These are phyloP conservation scores for Sugiyamaella castrensis DNA, from an alignment of 1,139 yeast species.

Conservation along the genomic window DNA sequence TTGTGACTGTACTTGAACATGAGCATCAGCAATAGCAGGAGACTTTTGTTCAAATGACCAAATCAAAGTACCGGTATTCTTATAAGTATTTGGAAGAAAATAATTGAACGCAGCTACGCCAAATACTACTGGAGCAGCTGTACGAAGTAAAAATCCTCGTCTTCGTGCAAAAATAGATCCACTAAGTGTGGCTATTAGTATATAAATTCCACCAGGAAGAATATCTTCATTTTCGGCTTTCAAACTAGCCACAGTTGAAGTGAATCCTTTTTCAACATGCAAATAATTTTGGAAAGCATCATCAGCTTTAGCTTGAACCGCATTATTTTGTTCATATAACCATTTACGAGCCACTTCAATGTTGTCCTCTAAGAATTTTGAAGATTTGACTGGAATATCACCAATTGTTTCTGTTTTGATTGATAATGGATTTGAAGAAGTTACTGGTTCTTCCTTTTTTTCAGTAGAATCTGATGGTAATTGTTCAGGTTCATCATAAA, in stretches of 20 bases:
- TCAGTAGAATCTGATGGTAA: neutral
- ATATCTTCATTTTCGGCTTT: constrained; percentile 72
- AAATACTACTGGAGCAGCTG: constrained; percentile 59
- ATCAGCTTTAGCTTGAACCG: constrained; percentile 42
- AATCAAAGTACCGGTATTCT: constrained; percentile 57
- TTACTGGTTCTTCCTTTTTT: neutral
- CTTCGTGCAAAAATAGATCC: constrained; percentile 81
- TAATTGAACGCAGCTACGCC: constrained; percentile 70
- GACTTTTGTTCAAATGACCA: constrained; percentile 67
- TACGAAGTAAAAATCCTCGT: constrained; percentile 56
- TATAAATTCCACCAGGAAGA: constrained; percentile 71
- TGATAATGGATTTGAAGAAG: constrained; percentile 32
- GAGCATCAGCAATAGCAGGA: constrained; percentile 68
- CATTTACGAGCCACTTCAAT: constrained; percentile 50
- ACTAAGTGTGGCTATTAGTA: constrained; percentile 69
- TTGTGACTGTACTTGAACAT: constrained; percentile 47
- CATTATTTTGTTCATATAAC: constrained; percentile 32
- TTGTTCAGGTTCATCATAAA: constrained; percentile 45
- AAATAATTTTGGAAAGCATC: constrained; percentile 51
- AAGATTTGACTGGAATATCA: constrained; percentile 58
- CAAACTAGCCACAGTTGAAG: constrained; percentile 63
- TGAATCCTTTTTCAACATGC: constrained; percentile 61
- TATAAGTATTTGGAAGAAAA: constrained; percentile 75
- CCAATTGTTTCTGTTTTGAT: constrained; percentile 46
- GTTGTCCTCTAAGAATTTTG: constrained; percentile 47